A percentile compares a stretch with the other conserved stretches of the same genome.
phyloP scores from a whole-genome alignment of 495 filamentous ascomycete species.

The Articulospora tetracladia region DNA sequence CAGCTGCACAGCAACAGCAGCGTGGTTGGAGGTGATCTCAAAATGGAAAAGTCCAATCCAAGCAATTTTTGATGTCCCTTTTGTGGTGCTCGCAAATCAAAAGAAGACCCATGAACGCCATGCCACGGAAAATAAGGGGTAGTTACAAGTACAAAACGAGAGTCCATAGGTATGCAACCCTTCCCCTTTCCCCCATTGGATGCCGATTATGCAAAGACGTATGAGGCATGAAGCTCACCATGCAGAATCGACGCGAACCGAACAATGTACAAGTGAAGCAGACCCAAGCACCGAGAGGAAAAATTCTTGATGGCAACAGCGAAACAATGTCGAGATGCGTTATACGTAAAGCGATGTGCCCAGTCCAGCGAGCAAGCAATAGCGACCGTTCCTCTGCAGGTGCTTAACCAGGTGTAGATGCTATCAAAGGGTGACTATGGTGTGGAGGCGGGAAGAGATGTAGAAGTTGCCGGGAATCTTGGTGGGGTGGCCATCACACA shows the following conservation, averaged over 20 bases:
- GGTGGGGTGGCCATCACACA: no score
- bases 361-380: no score
- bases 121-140: constrained; percentile 15
- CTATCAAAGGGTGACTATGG: neutral
- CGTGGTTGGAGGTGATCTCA: constrained; percentile 5
- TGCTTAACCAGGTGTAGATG: neutral
- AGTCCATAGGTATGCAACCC: constrained; percentile 19
- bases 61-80: constrained; percentile 16
- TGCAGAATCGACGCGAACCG: constrained; percentile 2
- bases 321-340: neutral
- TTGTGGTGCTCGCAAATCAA: neutral
- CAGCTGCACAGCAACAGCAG: constrained; percentile 8
- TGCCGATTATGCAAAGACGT: constrained; percentile 17
- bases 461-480: no score
- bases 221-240: constrained; percentile 1
- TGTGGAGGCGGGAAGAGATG: no score
- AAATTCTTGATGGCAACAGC: no score
- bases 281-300: neutral
- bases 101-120: constrained; percentile 16
- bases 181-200: neutral
- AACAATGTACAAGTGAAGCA: constrained; percentile 13
- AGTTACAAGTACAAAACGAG: constrained; percentile 17
- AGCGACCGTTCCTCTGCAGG: no score
- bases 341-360: neutral
- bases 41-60: constrained; percentile 6